Evolutionary conservation across 805 yeast species (phyloP).

Genomic region (Saturnispora silvae): DNA sequence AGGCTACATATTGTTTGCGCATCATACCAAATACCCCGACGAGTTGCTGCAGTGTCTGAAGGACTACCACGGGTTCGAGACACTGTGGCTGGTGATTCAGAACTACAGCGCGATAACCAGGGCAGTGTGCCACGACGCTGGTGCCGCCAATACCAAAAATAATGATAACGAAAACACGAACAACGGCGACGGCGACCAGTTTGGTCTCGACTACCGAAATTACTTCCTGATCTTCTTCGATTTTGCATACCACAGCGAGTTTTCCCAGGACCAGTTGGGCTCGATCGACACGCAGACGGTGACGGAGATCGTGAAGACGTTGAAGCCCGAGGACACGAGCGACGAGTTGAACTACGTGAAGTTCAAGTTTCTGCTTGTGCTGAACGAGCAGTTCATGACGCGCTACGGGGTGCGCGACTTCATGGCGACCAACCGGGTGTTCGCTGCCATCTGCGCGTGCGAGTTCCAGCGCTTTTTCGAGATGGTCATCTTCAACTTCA

Average conservation of each 20-base stretch:
- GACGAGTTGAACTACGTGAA: constrained; percentile 56
- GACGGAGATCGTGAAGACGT: constrained; percentile 34
- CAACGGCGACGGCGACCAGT: constrained; percentile 23
- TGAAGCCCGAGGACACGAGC: constrained; percentile 34
- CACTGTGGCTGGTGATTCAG: constrained; percentile 24
- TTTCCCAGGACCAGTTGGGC: constrained; percentile 30
- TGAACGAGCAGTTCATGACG: constrained; percentile 81
- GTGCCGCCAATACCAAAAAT: background rate
- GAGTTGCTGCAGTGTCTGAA: constrained; percentile 35
- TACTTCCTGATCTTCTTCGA: constrained; percentile 46
- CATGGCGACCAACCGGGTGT: background rate
- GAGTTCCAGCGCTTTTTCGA: constrained; percentile 50
- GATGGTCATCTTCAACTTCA: constrained; percentile 62
- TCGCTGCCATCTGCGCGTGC: constrained; percentile 1
- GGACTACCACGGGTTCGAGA: constrained; percentile 42
- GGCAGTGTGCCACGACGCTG: constrained; percentile 13
- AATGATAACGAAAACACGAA: too few species aligned
- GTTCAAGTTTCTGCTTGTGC: constrained; percentile 58
- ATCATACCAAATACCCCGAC: constrained; percentile 15
- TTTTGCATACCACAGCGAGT: constrained; percentile 39
- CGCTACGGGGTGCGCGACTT: background rate
- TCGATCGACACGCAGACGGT: constrained; percentile 36
- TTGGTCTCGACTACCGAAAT: constrained; percentile 16
- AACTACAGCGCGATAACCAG: constrained; percentile 27
- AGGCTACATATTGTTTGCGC: constrained; percentile 24